Evolutionary conservation across 2,329 filamentous ascomycete genomes (phyloP).

Genomic region (Arthrobotrys iridis): DNA sequence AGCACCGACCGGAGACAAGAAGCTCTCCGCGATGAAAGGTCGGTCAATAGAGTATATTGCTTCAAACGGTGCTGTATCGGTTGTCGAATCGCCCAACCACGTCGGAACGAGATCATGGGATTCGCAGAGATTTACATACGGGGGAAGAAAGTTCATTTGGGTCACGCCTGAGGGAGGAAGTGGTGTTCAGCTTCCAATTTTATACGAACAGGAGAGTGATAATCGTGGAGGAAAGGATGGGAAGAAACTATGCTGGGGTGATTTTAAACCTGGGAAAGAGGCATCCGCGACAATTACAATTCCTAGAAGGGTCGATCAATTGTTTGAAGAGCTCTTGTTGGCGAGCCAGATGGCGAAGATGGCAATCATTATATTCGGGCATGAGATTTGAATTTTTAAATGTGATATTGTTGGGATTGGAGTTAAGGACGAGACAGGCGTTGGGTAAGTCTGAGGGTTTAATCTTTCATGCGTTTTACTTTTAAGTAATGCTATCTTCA

Average conservation of each 20-base stretch:
- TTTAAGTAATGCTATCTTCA: no score
- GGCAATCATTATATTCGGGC: conserved; percentile 27
- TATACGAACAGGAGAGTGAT: conserved; percentile 15
- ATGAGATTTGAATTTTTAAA: no score
- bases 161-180: background rate
- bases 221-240: background rate
- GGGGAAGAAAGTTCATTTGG: conserved; percentile 27
- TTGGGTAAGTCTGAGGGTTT: no score
- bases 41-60: conserved; percentile 15
- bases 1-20: background rate
- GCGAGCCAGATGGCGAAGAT: conserved; percentile 36
- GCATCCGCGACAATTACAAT: conserved; percentile 1
- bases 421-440: no score
- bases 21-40: conserved; percentile 1
- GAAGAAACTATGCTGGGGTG: conserved; percentile 17
- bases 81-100: background rate
- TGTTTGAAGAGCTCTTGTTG: conserved; percentile 22
- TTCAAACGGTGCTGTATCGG: background rate
- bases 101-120: background rate
- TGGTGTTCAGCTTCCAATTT: background rate
- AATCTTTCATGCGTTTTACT: no score
- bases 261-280: background rate
- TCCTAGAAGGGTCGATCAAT: conserved; percentile 7
- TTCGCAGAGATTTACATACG: conserved; percentile 21
- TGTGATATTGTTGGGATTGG: no score